A percentile compares a stretch with the other conserved stretches of the same genome.
phyloP scores from a whole-genome alignment of 1,284 basidiomycete species.

The Leccinum fallax region DNA sequence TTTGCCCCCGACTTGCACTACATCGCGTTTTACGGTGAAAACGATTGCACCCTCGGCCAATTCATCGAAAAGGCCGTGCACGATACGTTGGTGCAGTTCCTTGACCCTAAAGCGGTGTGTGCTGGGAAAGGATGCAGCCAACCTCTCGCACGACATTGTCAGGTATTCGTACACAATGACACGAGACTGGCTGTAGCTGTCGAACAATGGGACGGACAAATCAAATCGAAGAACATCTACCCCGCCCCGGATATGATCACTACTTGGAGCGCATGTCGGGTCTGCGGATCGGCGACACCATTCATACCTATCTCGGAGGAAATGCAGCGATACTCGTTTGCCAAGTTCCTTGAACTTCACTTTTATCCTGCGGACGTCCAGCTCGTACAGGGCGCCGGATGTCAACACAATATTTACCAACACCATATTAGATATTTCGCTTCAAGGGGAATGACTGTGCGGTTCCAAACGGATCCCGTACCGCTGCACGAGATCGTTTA shows the following conservation, averaged over 20 bases:
- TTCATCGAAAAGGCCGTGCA: slow-evolving; percentile 83
- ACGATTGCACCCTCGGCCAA: slow-evolving; percentile 91
- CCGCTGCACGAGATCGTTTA: slow-evolving; percentile 85
- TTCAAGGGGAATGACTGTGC: slow-evolving; percentile 80
- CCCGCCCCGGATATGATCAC: slow-evolving; percentile 77
- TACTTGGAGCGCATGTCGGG: slow-evolving; percentile 90
- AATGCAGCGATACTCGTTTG: slow-evolving; percentile 92
- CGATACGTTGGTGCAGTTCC: slow-evolving; percentile 68
- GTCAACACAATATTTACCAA: slow-evolving; percentile 92
- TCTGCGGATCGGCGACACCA: slow-evolving; percentile 81
- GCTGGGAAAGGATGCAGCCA: slow-evolving; percentile 83
- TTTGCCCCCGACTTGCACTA: slow-evolving; percentile 70
- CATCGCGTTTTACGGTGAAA: slow-evolving; percentile 90
- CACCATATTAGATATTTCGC: slow-evolving; percentile 95
- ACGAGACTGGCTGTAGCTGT: slow-evolving; percentile 83
- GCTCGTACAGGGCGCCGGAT: slow-evolving; percentile 81
- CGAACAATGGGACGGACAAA: slow-evolving; percentile 84
- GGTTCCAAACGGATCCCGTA: slow-evolving; percentile 88
- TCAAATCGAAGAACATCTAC: slow-evolving; percentile 55
- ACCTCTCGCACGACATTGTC: slow-evolving; percentile 83
- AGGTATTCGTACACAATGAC: slow-evolving; percentile 88
- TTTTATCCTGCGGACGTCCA: slow-evolving; percentile 88
- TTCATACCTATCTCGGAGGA: slow-evolving; percentile 92
- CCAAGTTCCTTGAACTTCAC: slow-evolving; percentile 90
- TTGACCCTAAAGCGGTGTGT: slow-evolving; percentile 78